Evolutionary conservation across 768 basidiomycete species (phyloP), one percentile per base, ranked within the genome.

Genomic region (Boletus rex-veris): DNA sequence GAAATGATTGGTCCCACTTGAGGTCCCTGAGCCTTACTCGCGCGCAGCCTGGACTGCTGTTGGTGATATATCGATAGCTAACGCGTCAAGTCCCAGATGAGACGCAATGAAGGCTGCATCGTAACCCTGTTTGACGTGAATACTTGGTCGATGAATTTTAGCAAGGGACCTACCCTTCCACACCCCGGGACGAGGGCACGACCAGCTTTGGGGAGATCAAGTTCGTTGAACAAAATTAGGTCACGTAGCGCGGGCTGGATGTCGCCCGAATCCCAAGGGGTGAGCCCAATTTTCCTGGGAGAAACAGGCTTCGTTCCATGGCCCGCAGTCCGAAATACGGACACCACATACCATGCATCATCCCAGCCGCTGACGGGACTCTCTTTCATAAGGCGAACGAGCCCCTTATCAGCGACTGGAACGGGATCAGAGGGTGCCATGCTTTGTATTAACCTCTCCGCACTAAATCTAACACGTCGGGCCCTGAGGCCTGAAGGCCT

Each of bases 181-280:
- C 85, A 88, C 0, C 83, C 83, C 0, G 81, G 80, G 11, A 83
- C 74, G 2, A 84, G 65, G 5, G 79, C 81, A 40, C 74, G 69
- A 5, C 74, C 75, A 42, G 51, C 42, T 30, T 53, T 71, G 5
- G 84, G 80, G 41, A 80, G 72, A 0, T 74, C 65, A 15, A 83
- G 59, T 30, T 72, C 67, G 15, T 71, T 71, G 2, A 77, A 76
- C 44, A 79, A 71, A 24, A 87, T 62, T 1, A 84, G 65, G 45
- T 83, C 80, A 24, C 64, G 68, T 50, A 88, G 70, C 1, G 84
- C 76, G 7, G 81, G 84, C 58, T 87, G 85, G 4, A 73, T 60
- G 7, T 71, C 66, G 3, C 83, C 79, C 7, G 64, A 63, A 58
- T 88, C 86, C 86, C 87, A 89, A 1, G 87, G 86, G 0, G 83